A percentile compares a stretch with the other conserved stretches of the same genome.
Evolutionary conservation across 805 yeast species (phyloP).

Genomic region (Wickerhamiella sorbophila): DNA sequence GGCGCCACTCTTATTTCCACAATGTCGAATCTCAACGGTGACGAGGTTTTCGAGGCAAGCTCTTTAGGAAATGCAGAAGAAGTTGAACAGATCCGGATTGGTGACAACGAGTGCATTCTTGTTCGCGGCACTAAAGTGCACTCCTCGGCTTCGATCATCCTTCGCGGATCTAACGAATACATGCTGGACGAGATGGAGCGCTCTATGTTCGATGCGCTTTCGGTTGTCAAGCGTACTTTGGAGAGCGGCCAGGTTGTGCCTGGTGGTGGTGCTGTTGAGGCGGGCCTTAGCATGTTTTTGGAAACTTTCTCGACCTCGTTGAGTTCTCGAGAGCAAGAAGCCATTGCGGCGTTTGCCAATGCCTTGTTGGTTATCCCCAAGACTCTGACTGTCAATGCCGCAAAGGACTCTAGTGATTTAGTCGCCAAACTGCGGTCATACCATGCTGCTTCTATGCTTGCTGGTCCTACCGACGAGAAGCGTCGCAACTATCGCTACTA

Average conservation of each 20-base stretch:
- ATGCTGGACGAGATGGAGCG: constrained; percentile 97
- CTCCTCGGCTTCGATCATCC: constrained; percentile 77
- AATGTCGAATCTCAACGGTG: constrained; percentile 91
- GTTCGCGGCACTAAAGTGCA: constrained; percentile 83
- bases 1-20: constrained; percentile 85
- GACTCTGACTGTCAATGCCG: constrained; percentile 93
- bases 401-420: constrained; percentile 88
- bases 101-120: constrained; percentile 94
- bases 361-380: constrained; percentile 87
- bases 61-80: constrained; percentile 82
- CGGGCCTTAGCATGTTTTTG: constrained; percentile 84
- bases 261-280: constrained; percentile 99
- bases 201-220: constrained; percentile 83
- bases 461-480: constrained; percentile 69
- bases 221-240: constrained; percentile 88
- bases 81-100: constrained; percentile 77
- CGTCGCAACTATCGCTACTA: constrained; percentile 76
- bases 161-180: constrained; percentile 90
- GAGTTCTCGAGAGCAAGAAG: constrained; percentile 93
- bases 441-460: constrained; percentile 88
- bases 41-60: constrained; percentile 74
- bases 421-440: constrained; percentile 92
- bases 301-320: constrained; percentile 97
- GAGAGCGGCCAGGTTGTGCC: constrained; percentile 93
- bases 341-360: constrained; percentile 92